Evolutionary conservation across 352 stramenopile species (phyloP), one percentile per base, ranked within the genome.

Genomic region (Phytophthora litchii): DNA sequence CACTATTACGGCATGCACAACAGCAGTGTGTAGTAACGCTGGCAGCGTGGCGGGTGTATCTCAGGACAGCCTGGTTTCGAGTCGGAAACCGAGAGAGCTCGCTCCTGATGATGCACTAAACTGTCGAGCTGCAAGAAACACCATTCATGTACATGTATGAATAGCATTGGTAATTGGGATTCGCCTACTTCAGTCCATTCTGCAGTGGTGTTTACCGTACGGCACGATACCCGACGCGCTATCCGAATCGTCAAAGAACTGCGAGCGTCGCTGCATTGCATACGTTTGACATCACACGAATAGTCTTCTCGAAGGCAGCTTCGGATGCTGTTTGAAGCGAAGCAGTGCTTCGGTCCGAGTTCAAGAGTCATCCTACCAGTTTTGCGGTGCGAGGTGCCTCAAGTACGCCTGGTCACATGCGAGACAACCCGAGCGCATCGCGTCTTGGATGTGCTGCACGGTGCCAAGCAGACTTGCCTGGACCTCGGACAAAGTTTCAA

Each of bases 331-430:
- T n/a, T n/a, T n/a, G n/a, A n/a, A n/a, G n/a, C 23, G 23, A 27
- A 27, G 23, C 23, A 25, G 34, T 37, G 43, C 10, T 37, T 43
- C 21, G 21, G 9, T 12, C 50, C 27, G 35, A 41, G 19, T 16
- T 48, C 32, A 32, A 51, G 53, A 47, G 34, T 32, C 41, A 53
- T 45, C 25, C 34, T 51, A n/a, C n/a, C 45, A 56, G 45, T 27
- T 50, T 64, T n/a, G 55, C 45, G 57, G 38, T 50, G 27, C 17
- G 43, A 35, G 23, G 3, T 27, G 23, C 23, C 23, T 27, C 23
- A 27, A 27, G 23, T 27, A 32, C 31, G 55, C 47, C 55, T 64
- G 55, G 55, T 64, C 55, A 58, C 55, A 64, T 64, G 55, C 41
- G 46, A 64, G 55, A 64, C 55, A 64, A 49, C 23, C 34, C 25